Evolutionary conservation across 441 rosid species (phyloP).

Genomic region (Metrosideros polymorpha): DNA sequence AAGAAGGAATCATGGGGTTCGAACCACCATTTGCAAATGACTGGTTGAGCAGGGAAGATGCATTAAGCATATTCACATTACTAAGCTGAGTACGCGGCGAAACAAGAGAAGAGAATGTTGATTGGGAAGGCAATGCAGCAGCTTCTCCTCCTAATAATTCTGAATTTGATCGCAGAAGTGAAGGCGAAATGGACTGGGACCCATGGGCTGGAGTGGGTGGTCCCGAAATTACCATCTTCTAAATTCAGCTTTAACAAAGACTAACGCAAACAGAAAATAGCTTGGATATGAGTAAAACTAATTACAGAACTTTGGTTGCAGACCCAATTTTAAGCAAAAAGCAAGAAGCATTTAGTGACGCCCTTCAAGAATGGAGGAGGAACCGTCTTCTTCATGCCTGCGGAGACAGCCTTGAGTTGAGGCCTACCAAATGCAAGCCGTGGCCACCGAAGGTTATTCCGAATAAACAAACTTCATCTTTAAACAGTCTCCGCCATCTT

Average conservation of each 20-base stretch:
- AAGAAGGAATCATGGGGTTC: slow-evolving; percentile 5
- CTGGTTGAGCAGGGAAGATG: slow-evolving; percentile 22
- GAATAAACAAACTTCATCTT: slow-evolving; percentile 29
- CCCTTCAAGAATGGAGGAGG: slow-evolving; percentile 20
- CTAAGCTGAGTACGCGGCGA: slow-evolving; percentile 68
- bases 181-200: slow-evolving; percentile 60
- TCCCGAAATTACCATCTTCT: slow-evolving; percentile 80
- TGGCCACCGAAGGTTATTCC: slow-evolving; percentile 23
- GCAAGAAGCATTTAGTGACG: slow-evolving; percentile 27
- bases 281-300: slow-evolving; percentile 21
- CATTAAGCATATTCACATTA: slow-evolving; percentile 29
- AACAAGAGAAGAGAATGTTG: slow-evolving; percentile 62
- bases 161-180: slow-evolving; percentile 68
- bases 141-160: slow-evolving; percentile 76
- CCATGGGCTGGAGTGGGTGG: slow-evolving; percentile 74
- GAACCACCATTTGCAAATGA: slow-evolving; percentile 19
- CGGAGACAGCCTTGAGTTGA: slow-evolving; percentile 29
- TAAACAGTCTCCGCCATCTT: slow-evolving; percentile 41
- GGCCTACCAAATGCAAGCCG: slow-evolving; percentile 27
- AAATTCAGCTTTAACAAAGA: slow-evolving; percentile 8
- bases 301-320: slow-evolving; percentile 18
- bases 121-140: slow-evolving; percentile 61
- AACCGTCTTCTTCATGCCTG: slow-evolving; percentile 21
- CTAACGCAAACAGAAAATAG: slow-evolving; percentile 27
- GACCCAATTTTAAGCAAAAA: slow-evolving; percentile 8